Conservation (phyloP, 352 stramenopile genomes). For the Thalassiosira hispida region DNA sequence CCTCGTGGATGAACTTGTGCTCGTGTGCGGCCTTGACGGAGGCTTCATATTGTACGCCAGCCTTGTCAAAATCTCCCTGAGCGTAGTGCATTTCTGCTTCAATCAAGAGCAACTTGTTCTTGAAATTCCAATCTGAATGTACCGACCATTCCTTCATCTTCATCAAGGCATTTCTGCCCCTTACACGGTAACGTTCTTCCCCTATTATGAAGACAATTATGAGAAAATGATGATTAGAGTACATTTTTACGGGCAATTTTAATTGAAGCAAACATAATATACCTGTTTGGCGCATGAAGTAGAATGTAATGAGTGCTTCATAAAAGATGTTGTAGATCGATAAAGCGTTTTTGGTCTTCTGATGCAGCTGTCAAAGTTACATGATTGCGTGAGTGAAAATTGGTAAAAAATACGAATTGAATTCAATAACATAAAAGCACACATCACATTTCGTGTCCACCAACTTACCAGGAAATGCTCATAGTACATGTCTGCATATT, state of each 20-base stretch:
- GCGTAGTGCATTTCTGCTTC: slow-evolving; percentile 40
- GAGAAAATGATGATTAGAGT: background rate
- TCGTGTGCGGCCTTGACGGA: slow-evolving; percentile 24
- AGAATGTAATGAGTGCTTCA: slow-evolving; percentile 28
- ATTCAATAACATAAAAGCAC: no score
- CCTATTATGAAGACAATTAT: background rate
- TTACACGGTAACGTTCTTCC: slow-evolving; percentile 12
- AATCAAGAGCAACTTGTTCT: slow-evolving; percentile 44
- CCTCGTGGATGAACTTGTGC: background rate
- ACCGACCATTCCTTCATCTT: slow-evolving; percentile 24
- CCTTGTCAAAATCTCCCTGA: slow-evolving; percentile 30
- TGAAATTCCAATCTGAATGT: slow-evolving; percentile 55
- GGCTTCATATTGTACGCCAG: slow-evolving; percentile 32
- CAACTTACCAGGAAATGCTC: slow-evolving; percentile 14
- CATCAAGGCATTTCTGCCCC: slow-evolving; percentile 10
- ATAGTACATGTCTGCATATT: slow-evolving; percentile 4
- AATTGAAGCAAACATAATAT: background rate
- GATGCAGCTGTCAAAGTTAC: no score
- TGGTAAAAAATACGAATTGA: no score
- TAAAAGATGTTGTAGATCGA: slow-evolving; percentile 14
- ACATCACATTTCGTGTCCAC: background rate
- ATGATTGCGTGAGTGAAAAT: no score
- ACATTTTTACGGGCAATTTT: background rate
- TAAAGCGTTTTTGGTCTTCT: slow-evolving; percentile 7
- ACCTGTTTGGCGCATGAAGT: slow-evolving; percentile 28